Conservation (phyloP, 2,329 filamentous ascomycete species). For the Coleophoma cylindrospora region DNA sequence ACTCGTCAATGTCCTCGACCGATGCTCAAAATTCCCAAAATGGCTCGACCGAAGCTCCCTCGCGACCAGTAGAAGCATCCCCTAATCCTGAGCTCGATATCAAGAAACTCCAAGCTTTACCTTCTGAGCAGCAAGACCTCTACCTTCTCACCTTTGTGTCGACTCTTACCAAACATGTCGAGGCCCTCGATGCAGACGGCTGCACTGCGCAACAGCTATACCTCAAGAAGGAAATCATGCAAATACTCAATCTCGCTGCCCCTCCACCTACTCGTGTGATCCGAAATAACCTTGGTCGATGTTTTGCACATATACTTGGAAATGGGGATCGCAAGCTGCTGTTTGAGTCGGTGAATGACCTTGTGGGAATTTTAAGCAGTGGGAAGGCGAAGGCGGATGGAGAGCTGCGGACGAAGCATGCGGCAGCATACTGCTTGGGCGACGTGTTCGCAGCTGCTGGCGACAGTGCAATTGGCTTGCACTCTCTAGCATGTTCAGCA, state of each 20-base stretch:
- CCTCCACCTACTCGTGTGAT: conserved; percentile 84
- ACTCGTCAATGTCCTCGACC: conserved; percentile 26
- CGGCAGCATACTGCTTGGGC: conserved; percentile 80
- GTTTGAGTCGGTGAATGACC: conserved; percentile 90
- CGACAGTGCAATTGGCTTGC: conserved; percentile 83
- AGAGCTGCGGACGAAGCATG: conserved; percentile 77
- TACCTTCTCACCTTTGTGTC: conserved; percentile 88
- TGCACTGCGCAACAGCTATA: conserved; percentile 86
- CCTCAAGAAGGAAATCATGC: conserved; percentile 90
- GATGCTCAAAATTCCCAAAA: conserved; percentile 23
- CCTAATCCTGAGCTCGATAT: conserved; percentile 78
- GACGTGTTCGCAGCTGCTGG: conserved; percentile 89
- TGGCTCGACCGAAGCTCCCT: conserved; percentile 24
- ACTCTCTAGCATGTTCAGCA: conserved; percentile 66
- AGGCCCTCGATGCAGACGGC: conserved; percentile 67
- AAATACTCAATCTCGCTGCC: conserved; percentile 77
- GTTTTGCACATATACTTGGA: conserved; percentile 75
- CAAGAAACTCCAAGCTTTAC: conserved; percentile 80
- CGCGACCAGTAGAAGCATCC: conserved; percentile 32
- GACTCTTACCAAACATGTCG: conserved; percentile 75
- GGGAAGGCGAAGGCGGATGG: conserved; percentile 72
- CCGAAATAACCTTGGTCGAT: conserved; percentile 81
- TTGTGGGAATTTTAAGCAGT: conserved; percentile 66
- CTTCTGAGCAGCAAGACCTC: conserved; percentile 92
- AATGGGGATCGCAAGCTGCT: conserved; percentile 87